Evolutionary conservation across 2,329 filamentous ascomycete genomes (phyloP).

Genomic region (Tetracladium maxilliforme): DNA sequence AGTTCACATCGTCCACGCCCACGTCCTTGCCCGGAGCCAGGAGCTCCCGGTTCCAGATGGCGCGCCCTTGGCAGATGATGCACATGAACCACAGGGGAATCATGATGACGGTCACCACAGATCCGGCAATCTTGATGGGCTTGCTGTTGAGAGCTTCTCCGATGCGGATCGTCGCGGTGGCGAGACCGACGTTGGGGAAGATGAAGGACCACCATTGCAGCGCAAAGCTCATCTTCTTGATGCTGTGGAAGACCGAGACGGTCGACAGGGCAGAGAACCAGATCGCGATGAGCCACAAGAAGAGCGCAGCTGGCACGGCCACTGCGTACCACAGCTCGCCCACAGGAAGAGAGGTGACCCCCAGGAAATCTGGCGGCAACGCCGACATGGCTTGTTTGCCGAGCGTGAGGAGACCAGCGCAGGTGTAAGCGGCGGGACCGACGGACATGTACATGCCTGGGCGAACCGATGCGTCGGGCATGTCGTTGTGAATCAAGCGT

Average conservation of each 20-base stretch:
- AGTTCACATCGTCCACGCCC: slow-evolving; percentile 28
- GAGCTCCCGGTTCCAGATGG: slow-evolving; percentile 14
- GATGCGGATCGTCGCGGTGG: slow-evolving; percentile 38
- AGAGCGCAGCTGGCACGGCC: slow-evolving; percentile 30
- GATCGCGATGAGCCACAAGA: slow-evolving; percentile 48
- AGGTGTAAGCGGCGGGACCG: slow-evolving; percentile 60
- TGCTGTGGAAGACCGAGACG: slow-evolving; percentile 17
- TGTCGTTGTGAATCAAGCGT: slow-evolving; percentile 41
- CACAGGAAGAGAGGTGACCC: slow-evolving; percentile 10
- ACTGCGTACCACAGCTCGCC: slow-evolving; percentile 23
- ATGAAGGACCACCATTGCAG: slow-evolving; percentile 51
- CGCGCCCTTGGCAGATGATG: slow-evolving; percentile 11
- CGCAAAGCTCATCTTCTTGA: slow-evolving; percentile 34
- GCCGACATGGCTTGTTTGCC: too few species aligned
- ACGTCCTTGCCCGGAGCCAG: slow-evolving; percentile 19
- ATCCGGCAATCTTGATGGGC: slow-evolving; percentile 29
- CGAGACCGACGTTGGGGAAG: slow-evolving; percentile 47
- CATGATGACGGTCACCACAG: slow-evolving; percentile 32
- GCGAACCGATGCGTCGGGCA: slow-evolving; percentile 47
- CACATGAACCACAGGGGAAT: slow-evolving; percentile 13
- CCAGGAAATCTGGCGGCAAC: slow-evolving; percentile 18
- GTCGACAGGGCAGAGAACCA: slow-evolving; percentile 36
- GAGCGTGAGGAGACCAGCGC: slow-evolving; percentile 55
- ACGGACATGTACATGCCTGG: slow-evolving; percentile 64
- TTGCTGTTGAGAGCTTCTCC: slow-evolving; percentile 30